Evolutionary conservation across 352 stramenopile species (phyloP).

Genomic region (Pythium rishiriense): DNA sequence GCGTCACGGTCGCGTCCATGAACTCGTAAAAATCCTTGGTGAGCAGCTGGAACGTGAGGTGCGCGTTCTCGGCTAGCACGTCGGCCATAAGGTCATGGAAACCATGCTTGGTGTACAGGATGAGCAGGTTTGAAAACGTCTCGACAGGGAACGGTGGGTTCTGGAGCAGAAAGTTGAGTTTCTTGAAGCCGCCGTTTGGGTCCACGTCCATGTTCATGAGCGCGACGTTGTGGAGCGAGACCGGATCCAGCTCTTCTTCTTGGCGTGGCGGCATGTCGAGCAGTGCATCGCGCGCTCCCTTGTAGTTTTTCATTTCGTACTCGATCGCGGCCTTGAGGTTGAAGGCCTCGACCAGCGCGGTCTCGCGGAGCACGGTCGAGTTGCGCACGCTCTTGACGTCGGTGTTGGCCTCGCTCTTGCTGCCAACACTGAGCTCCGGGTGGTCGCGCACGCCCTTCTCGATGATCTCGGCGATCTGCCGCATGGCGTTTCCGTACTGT

Average conservation of each 20-base stretch:
- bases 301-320: constrained; percentile 94
- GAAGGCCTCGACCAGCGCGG: constrained; percentile 92
- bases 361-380: constrained; percentile 91
- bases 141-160: constrained; percentile 95
- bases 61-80: constrained; percentile 93
- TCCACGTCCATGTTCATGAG: constrained; percentile 96
- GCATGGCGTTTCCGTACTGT: constrained; percentile 90
- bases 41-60: constrained; percentile 94
- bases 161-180: constrained; percentile 94
- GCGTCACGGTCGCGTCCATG: constrained; percentile 94
- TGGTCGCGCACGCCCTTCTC: constrained; percentile 90
- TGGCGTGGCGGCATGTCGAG: constrained; percentile 91
- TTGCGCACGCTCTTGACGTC: constrained; percentile 92
- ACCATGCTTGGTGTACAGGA: constrained; percentile 94
- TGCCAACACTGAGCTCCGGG: constrained; percentile 92
- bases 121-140: constrained; percentile 95
- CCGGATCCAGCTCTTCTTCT: constrained; percentile 94
- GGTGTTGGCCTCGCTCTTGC: constrained; percentile 88
- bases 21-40: constrained; percentile 95
- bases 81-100: constrained; percentile 95
- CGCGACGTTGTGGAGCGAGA: constrained; percentile 87
- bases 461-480: constrained; percentile 94
- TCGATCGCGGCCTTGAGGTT: constrained; percentile 96
- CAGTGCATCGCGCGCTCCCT: constrained; percentile 81
- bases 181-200: constrained; percentile 92